Evolutionary conservation across 176 grass and related monocot species (phyloP), one percentile per base, ranked within the genome.

Genomic region (Juncus effusus): DNA sequence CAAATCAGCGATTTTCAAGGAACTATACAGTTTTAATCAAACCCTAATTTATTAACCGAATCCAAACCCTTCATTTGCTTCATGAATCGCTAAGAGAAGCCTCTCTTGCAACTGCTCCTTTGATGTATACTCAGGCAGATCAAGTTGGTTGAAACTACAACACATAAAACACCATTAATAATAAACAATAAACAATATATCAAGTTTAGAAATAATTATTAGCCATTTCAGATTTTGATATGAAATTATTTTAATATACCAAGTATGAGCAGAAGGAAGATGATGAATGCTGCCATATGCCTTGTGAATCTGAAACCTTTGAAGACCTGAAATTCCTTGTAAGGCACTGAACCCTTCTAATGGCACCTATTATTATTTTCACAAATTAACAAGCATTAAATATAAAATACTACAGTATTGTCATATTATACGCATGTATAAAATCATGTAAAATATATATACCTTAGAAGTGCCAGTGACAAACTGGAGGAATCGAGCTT

Each of bases 401-500:
- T 45, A 63, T 13, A 72, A 52, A 5, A 51, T 35, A 38, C 11
- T 13, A 54, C 19, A 19, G 28, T 2, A 6, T 9, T 13, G 67
- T 52, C 13, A 5, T 16, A 53, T 47, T 47, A 47, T 47, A 47
- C 1, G 44, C 6, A 9, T 47, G 9, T 47, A 47, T 47, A 1
- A 1, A 9, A 47, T 28, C 19, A 28, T 28, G 19, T 28, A 28
- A 28, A 28, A 28, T 28, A 28, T 28, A 28, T 47, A 57, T 84
- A 99, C 95, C 95, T 99, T 99, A 50, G 95, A 99, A 64, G 95
- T 99, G 63, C 95, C 95, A 47, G 95, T 99, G 28, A 99, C 95
- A 16, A 99, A 99, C 76, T 99, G 95, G 49, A 99, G 83, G 73
- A 93, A 99, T 54, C 86, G 83, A 74, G 95, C 95, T 90, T 93